Evolutionary conservation across 495 filamentous ascomycete species (phyloP), one percentile per base, ranked within the genome.

Genomic region (Penicillium crystallinum): DNA sequence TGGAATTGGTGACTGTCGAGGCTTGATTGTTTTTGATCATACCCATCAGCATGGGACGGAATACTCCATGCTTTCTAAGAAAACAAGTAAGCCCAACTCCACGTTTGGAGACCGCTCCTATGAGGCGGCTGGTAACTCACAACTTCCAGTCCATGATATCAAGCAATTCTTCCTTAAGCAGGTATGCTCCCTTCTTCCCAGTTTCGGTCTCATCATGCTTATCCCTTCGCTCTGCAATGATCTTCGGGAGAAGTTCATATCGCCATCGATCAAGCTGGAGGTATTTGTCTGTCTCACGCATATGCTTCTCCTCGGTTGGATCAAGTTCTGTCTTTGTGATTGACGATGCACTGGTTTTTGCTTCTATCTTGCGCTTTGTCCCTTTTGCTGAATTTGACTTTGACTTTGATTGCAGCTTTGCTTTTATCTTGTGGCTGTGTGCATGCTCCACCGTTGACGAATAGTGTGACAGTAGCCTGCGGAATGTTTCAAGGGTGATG

Each of bases 61-160:
- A 83, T 23, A 77, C 81, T 14, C 88, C 88, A 62, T 90, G 87
- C 58, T 76, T 74, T 12, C 74, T 79, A 41, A 7, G 14, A 12
- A 56, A n/a, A 23, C 17, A 36, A 23, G 44, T 36, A 9, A 51
- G 38, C 40, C 30, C n/a, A 67, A 41, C 25, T 19, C 14, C 19
- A 4, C 17, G 51, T 8, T 33, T 14, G 31, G 11, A 35, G 33
- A 15, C 14, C n/a, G 33, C n/a, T n/a, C 15, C 5, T 12, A 40
- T 15, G 47, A 45, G 37, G 43, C 23, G 7, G 11, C 30, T 35
- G 5, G 22, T 17, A n/a, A 76, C 83, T 62, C 75, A 90, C 86
- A 87, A 67, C 69, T 90, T 91, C 88, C 88, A 91, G 49, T 87
- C 81, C 43, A 89, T 79, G n/a, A 90, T 51, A 29, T 35, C 49